Evolutionary conservation across 352 stramenopile genomes (phyloP), one percentile per base, ranked within the genome.

Genomic region (Thalassiosira livingstoniorum): DNA sequence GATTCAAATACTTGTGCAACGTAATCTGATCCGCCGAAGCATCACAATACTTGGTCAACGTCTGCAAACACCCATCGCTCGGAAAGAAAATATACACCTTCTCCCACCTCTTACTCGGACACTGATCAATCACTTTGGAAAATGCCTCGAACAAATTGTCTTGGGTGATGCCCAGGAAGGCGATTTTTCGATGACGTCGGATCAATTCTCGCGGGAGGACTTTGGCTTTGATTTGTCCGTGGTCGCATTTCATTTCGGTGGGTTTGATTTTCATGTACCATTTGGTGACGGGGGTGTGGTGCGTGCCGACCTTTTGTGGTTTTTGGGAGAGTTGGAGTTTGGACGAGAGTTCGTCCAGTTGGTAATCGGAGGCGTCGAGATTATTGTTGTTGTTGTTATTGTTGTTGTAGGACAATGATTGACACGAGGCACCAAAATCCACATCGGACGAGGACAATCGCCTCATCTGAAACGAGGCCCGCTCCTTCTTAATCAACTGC

Each of bases 231-330:
- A 79, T 80, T 58, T 65, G 25, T 54, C 39, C 29, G 2, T 23
- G 54, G 62, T 79, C 67, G 13, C 37, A 42, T 21, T 61, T 43
- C 62, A 83, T 70, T 64, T 83, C 76, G 31, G 77, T 80, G 13
- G 77, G 77, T 43, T 80, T 84, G 21, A 84, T 75, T 58, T 84
- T 84, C 69, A 84, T 74, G 70, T 84, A 84, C 77, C 77, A 84
- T 57, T 84, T 84, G 4, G 77, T 84, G 21, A 62, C 54, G 29
- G 77, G 77, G 4, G 37, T 76, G 42, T 45, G 32, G 45, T 79
- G 66, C 25, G 39, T 67, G 31, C 77, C 77, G 18, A 84, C 64
- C 21, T 58, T 10, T 32, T 71, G 31, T 42, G 73, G 53, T 29
- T 60, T 66, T 58, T 25, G 34, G n/a, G 3, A 25, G 21, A 57